Evolutionary conservation across 192 early-diverging fungal species (phyloP).

Genomic region (Backusella tuberculispora): DNA sequence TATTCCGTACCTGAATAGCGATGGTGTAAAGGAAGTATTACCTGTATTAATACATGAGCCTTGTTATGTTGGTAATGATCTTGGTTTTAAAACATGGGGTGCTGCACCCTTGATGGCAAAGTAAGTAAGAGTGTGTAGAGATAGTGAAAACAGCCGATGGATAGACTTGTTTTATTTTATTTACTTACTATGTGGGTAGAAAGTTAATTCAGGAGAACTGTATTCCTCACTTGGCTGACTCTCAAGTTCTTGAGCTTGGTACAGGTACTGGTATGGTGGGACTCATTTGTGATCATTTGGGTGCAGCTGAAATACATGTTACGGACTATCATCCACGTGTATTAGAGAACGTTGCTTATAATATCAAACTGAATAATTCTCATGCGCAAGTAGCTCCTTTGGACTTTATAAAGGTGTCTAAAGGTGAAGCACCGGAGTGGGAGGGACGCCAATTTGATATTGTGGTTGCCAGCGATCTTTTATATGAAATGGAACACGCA

Average conservation of each 20-base stretch:
- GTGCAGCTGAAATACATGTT: slow-evolving; percentile 44
- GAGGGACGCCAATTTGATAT: slow-evolving; percentile 39
- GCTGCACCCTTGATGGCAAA: slow-evolving; percentile 55
- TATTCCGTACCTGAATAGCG: slow-evolving; percentile 28
- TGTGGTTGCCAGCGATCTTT: slow-evolving; percentile 52
- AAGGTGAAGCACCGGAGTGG: slow-evolving; percentile 23
- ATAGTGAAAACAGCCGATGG: background rate
- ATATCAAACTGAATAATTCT: slow-evolving; percentile 39
- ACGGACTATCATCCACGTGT: slow-evolving; percentile 60
- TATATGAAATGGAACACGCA: slow-evolving; percentile 60
- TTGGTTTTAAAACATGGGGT: slow-evolving; percentile 63
- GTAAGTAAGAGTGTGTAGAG: slow-evolving; percentile 36
- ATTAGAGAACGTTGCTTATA: slow-evolving; percentile 46
- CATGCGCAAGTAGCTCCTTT: slow-evolving; percentile 41
- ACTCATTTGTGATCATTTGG: slow-evolving; percentile 49
- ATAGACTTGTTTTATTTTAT: background rate
- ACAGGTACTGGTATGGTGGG: slow-evolving; percentile 60
- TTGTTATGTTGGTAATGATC: slow-evolving; percentile 52
- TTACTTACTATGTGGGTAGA: slow-evolving; percentile 13
- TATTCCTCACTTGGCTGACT: slow-evolving; percentile 31
- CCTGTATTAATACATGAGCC: slow-evolving; percentile 51
- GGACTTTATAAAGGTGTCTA: slow-evolving; percentile 47
- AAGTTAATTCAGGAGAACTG: slow-evolving; percentile 35
- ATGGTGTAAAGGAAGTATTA: slow-evolving; percentile 19
- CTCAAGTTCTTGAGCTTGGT: slow-evolving; percentile 53